Evolutionary conservation across 129 eudicot species (phyloP), one percentile per base, ranked within the genome.

Genomic region (Flaveria linearis): DNA sequence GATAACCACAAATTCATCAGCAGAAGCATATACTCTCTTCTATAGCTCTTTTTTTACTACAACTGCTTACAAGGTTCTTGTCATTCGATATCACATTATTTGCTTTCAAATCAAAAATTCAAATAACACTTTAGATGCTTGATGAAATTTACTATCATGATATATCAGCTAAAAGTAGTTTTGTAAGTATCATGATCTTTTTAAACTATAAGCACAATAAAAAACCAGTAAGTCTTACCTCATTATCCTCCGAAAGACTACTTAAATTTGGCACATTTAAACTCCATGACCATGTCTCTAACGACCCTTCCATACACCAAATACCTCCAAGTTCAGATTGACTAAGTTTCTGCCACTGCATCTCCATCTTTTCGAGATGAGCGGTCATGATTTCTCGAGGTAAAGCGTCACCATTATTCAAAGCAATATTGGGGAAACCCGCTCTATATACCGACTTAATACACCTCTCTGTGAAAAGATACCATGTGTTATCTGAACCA

Each of bases 241-340:
- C 97, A 41, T 87, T 92, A 22, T 94, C 92, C 72, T 84, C 92
- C 11, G 98, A 87, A 71, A 94, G 93, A 82, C 93, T 91, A 71
- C 92, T 91, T 84, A 94, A 79, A 75, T 91, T 89, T 56, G 98
- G 98, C 41, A 94, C 93, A 83, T 94, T 94, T 69, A 94, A 87
- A 83, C 98, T 94, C 98, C 98, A 94, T 22, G 98, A 94, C 97
- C 98, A 94, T n/a, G 97, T 91, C 56, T 89, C 97, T 33, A 94
- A 78, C 62, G 98, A 91, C 69, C 97, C 98, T 83, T 91, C 98
- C 88, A 86, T 86, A 75, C 79, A 75, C 98, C 98, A 94, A n/a
- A 94, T 72, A 74, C 86, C 96, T 61, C 96, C 98, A 83, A 94
- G 86, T 64, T 91, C 98, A 81, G 97, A 87, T 55, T 87, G 87